Evolutionary conservation across 176 grass and related monocot species (phyloP).

Genomic region (Phoenix dactylifera): DNA sequence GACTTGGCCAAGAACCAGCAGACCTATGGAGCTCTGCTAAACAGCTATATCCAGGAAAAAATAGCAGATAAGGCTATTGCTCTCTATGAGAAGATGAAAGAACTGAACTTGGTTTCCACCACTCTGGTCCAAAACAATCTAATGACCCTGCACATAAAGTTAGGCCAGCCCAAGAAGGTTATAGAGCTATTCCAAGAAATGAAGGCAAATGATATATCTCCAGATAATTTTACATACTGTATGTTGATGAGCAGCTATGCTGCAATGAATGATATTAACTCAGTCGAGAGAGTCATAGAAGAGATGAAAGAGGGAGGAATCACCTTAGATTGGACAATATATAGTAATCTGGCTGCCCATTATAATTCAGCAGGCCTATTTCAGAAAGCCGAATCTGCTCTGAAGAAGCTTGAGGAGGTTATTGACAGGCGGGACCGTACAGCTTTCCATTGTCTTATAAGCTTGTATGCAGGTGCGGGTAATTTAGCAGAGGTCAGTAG

Average conservation of each 20-base stretch:
- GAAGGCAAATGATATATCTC: constrained; percentile 3
- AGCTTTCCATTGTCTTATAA: constrained; percentile 2
- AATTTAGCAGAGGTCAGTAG: constrained; percentile 3
- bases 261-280: constrained; percentile 1
- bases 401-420: constrained; percentile 6
- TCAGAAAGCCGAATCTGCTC: background rate
- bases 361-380: constrained; percentile 13
- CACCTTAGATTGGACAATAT: background rate
- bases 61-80: constrained; percentile 1
- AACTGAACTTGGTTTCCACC: constrained; percentile 1
- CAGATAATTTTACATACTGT: constrained; percentile 3
- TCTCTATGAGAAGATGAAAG: constrained; percentile 14
- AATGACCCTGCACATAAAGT: constrained; percentile 3
- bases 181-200: background rate
- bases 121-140: constrained; percentile 6
- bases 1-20: background rate
- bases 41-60: constrained; percentile 3
- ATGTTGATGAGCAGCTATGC: constrained; percentile 13
- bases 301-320: constrained; percentile 7
- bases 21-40: constrained; percentile 2
- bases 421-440: background rate
- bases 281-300: constrained; percentile 10
- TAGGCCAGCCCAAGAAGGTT: constrained; percentile 3
- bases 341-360: constrained; percentile 4
- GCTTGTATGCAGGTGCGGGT: constrained; percentile 6